Conservation (phyloP, 768 basidiomycete genomes). For the Coprinellus micaceus region DNA sequence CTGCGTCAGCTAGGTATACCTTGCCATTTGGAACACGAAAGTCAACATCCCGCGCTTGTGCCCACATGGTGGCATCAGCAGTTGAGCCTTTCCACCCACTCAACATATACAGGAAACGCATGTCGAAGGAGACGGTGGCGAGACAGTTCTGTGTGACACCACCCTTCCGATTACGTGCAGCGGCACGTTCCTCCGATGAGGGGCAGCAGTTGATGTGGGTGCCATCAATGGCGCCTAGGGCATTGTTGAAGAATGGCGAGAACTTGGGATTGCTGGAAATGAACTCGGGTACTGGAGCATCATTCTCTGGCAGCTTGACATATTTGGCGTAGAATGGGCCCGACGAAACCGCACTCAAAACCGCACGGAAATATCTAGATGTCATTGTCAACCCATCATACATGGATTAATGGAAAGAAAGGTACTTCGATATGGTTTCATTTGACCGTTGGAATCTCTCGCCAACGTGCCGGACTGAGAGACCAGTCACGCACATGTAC, state of each 20-base stretch:
- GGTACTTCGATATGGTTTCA: conserved; percentile 1
- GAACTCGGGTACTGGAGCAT: conserved; percentile 12
- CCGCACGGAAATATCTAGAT: conserved; percentile 20
- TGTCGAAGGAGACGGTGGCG: conserved; percentile 28
- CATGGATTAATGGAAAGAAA: conserved; percentile 8
- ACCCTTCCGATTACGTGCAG: conserved; percentile 28
- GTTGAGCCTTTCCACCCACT: conserved; percentile 40
- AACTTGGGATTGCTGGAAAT: conserved; percentile 26
- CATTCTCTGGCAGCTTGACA: conserved; percentile 16
- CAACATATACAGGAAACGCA: conserved; percentile 35
- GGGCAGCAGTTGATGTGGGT: conserved; percentile 24
- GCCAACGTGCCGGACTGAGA: not conserved
- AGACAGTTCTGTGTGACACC: conserved; percentile 35
- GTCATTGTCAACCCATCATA: conserved; percentile 19
- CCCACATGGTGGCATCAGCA: conserved; percentile 31
- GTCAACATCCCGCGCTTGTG: conserved; percentile 26
- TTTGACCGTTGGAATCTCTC: conserved; percentile 8
- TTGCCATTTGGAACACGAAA: conserved; percentile 23
- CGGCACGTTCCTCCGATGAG: conserved; percentile 15
- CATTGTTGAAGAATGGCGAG: conserved; percentile 21
- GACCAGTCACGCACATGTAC: conserved; percentile 1
- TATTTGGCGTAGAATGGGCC: conserved; percentile 10
- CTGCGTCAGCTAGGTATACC: conserved; percentile 30
- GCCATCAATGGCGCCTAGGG: conserved; percentile 28
- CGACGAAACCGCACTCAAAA: not conserved